Evolutionary conservation across 352 stramenopile species (phyloP).

Genomic region (Phytophthora cactorum): DNA sequence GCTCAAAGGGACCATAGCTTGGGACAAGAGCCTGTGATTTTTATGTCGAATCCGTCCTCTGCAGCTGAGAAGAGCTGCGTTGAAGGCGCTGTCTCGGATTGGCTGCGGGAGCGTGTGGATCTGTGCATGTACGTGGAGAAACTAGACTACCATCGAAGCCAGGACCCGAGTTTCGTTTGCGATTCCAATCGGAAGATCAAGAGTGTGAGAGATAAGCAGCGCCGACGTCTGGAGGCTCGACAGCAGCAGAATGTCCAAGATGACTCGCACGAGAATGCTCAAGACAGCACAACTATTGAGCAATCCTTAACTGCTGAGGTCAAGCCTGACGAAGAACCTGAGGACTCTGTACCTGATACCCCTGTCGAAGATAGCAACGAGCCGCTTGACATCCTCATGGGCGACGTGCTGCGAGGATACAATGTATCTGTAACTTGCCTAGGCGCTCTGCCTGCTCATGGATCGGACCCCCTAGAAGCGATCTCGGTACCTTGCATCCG

Average conservation of each 20-base stretch:
- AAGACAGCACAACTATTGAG: background rate
- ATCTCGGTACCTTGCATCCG: constrained; percentile 59
- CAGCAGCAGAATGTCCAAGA: constrained; percentile 14
- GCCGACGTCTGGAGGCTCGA: constrained; percentile 23
- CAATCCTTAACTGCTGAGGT: background rate
- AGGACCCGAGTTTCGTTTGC: constrained; percentile 17
- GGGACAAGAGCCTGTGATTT: constrained; percentile 9
- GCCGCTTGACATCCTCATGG: constrained; percentile 39
- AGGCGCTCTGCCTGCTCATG: constrained; percentile 13
- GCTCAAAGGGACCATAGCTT: background rate
- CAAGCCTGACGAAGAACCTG: background rate
- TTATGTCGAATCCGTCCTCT: constrained; percentile 15
- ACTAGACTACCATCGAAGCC: constrained; percentile 26
- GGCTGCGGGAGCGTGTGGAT: constrained; percentile 43
- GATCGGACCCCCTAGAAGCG: constrained; percentile 44
- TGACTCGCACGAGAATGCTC: background rate
- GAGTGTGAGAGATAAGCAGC: constrained; percentile 49
- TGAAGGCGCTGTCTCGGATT: constrained; percentile 28
- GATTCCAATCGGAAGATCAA: constrained; percentile 58
- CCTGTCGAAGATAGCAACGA: constrained; percentile 11
- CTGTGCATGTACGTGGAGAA: constrained; percentile 54
- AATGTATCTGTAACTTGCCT: constrained; percentile 39
- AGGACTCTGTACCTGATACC: constrained; percentile 10
- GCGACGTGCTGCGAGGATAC: constrained; percentile 34
- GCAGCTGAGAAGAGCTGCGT: background rate